Evolutionary conservation across 371 early-diverging fungal genomes (phyloP).

Genomic region (Mortierella sp.): DNA sequence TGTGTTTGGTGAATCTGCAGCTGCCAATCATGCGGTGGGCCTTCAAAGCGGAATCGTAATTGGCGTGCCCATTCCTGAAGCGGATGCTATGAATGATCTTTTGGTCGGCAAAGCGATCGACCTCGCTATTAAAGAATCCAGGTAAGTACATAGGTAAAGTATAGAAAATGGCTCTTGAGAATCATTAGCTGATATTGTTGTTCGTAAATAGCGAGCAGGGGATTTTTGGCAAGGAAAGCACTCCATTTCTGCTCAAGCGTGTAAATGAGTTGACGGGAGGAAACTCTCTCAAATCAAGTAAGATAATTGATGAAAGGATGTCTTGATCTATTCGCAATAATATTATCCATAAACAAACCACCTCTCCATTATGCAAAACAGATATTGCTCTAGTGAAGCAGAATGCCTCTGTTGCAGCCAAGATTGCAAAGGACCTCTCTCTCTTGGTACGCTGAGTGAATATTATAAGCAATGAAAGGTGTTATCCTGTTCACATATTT

Average conservation of each 20-base stretch:
- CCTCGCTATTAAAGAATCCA: slow-evolving; percentile 77
- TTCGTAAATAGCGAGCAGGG: slow-evolving; percentile 58
- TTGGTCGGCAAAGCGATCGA: slow-evolving; percentile 78
- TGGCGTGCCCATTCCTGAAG: slow-evolving; percentile 89
- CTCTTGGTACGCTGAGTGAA: slow-evolving; percentile 26
- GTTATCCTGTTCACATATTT: not conserved
- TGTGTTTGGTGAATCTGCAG: slow-evolving; percentile 39
- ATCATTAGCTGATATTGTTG: not conserved
- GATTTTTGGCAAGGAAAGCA: slow-evolving; percentile 88
- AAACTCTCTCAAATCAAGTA: slow-evolving; percentile 85
- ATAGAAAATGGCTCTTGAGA: not conserved
- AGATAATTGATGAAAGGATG: slow-evolving; percentile 1
- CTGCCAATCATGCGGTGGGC: slow-evolving; percentile 74
- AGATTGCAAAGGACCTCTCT: slow-evolving; percentile 75
- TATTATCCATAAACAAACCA: not conserved
- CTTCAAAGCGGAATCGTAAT: slow-evolving; percentile 87
- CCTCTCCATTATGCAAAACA: slow-evolving; percentile 19
- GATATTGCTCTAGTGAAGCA: slow-evolving; percentile 93
- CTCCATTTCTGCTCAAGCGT: slow-evolving; percentile 89
- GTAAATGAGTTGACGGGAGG: slow-evolving; percentile 87
- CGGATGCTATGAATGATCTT: slow-evolving; percentile 72
- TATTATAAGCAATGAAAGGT: not conserved
- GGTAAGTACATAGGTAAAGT: slow-evolving; percentile 41
- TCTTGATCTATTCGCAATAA: not conserved
- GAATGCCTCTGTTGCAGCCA: slow-evolving; percentile 87